Conservation (phyloP, 2,329 filamentous ascomycete species). For the Pseudocercospora pini-densiflorae region DNA sequence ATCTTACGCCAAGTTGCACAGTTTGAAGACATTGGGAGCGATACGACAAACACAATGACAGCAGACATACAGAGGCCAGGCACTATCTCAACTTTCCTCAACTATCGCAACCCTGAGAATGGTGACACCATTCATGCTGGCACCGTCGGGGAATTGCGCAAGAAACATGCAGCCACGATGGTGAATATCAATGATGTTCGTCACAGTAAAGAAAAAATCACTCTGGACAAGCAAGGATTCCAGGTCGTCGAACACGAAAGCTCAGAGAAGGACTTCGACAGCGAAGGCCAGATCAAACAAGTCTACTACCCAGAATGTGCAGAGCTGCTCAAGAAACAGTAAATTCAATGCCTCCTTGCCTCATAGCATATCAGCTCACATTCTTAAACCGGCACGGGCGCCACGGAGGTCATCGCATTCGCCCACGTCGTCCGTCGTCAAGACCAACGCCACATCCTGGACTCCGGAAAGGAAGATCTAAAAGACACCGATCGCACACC, state of each 20-base stretch:
- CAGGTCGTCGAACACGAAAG: constrained; percentile 5
- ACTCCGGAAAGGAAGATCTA: neutral
- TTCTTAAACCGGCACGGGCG: neutral
- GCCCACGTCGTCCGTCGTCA: constrained; percentile 9
- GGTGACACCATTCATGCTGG: neutral
- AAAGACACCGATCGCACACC: neutral
- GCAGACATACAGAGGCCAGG: no score
- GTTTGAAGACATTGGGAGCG: no score
- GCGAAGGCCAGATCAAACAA: constrained; percentile 7
- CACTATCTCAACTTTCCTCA: no score
- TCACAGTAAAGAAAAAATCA: constrained; percentile 3
- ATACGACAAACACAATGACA: no score
- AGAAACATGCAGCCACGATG: neutral
- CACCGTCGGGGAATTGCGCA: neutral
- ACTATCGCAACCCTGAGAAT: no score
- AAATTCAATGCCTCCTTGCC: neutral
- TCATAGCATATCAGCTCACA: neutral
- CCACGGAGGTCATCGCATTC: neutral
- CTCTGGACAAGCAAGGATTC: constrained; percentile 18
- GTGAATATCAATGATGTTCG: constrained; percentile 9
- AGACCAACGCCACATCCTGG: neutral
- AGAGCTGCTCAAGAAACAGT: constrained; percentile 15
- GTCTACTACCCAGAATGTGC: constrained; percentile 11
- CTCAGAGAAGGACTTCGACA: constrained; percentile 9
- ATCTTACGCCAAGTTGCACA: no score